phyloP scores from a whole-genome alignment of 2,329 filamentous ascomycete species.

The Ascochyta koolunga region DNA sequence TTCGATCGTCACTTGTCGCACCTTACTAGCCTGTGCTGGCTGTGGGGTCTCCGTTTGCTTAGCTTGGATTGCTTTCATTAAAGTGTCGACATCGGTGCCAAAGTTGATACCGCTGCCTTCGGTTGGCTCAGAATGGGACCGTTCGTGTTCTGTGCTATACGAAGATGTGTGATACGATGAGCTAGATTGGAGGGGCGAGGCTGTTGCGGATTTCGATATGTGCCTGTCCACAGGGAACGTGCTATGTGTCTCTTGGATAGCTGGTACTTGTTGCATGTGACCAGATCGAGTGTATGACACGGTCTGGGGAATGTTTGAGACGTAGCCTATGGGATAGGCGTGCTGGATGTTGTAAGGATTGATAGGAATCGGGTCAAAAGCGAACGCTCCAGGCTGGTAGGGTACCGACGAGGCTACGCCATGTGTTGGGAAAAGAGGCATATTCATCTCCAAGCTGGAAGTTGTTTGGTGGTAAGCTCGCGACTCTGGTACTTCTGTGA shows the following conservation, averaged over 20 bases:
- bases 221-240: slow-evolving; percentile 31
- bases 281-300: slow-evolving; percentile 33
- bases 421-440: slow-evolving; percentile 44
- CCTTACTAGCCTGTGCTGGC: slow-evolving; percentile 37
- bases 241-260: slow-evolving; percentile 37
- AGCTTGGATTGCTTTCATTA: slow-evolving; percentile 87
- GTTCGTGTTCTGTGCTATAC: slow-evolving; percentile 49
- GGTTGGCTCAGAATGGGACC: slow-evolving; percentile 52
- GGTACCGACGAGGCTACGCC: slow-evolving; percentile 38
- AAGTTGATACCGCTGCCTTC: slow-evolving; percentile 63
- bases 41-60: slow-evolving; percentile 57
- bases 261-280: slow-evolving; percentile 33
- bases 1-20: slow-evolving; percentile 22
- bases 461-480: slow-evolving; percentile 40
- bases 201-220: slow-evolving; percentile 52
- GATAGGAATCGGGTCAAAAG: slow-evolving; percentile 41
- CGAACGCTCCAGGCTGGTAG: slow-evolving; percentile 46
- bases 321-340: slow-evolving; percentile 36
- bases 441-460: slow-evolving; percentile 42
- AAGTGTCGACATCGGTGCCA: slow-evolving; percentile 80
- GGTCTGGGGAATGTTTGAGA: slow-evolving; percentile 32
- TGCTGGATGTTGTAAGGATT: slow-evolving; percentile 49
- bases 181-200: slow-evolving; percentile 51
- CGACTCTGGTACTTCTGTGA: slow-evolving; percentile 32
- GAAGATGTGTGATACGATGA: slow-evolving; percentile 46